Percentiles rank a stretch among this genome's conserved stretches.
These are phyloP conservation scores for Boletus reticulatus DNA, from an alignment of 768 basidiomycete genomes.

Conservation along the genomic window DNA sequence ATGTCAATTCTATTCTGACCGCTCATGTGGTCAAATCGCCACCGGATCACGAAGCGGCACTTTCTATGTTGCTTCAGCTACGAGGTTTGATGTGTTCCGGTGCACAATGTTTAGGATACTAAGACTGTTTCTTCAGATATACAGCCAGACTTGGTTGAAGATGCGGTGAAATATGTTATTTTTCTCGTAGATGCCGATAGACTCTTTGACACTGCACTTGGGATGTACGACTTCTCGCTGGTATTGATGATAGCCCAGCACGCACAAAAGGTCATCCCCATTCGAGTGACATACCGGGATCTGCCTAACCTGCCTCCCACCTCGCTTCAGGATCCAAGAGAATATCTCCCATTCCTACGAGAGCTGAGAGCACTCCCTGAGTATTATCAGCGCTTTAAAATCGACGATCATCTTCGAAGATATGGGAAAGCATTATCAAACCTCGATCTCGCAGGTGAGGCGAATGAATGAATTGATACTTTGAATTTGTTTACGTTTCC, in stretches of 20 bases:
- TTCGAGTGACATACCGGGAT: not conserved
- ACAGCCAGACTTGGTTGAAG: conserved; percentile 80
- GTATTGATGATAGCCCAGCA: conserved; percentile 96
- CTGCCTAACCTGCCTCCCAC: conserved; percentile 1
- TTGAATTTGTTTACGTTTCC: conserved; percentile 3
- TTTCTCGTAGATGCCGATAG: conserved; percentile 92
- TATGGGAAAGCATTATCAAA: conserved; percentile 72
- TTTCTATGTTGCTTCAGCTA: conserved; percentile 70
- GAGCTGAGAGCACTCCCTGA: conserved; percentile 74
- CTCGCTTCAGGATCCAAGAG: conserved; percentile 82
- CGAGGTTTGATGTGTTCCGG: conserved; percentile 52
- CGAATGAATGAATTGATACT: not conserved
- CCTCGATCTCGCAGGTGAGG: conserved; percentile 67
- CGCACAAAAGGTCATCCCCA: conserved; percentile 81
- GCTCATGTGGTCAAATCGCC: conserved; percentile 91
- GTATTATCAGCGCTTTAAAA: conserved; percentile 83
- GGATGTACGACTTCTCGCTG: conserved; percentile 98
- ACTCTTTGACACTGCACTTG: conserved; percentile 91
- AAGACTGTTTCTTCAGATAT: conserved; percentile 19
- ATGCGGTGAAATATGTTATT: conserved; percentile 97
- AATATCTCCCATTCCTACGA: conserved; percentile 95
- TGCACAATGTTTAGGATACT: not conserved
- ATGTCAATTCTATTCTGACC: conserved; percentile 89
- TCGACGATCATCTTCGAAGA: conserved; percentile 88
- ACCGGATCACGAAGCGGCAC: conserved; percentile 84